phyloP scores from a whole-genome alignment of 352 stramenopile species.

The Globisporangium cederbergense region DNA sequence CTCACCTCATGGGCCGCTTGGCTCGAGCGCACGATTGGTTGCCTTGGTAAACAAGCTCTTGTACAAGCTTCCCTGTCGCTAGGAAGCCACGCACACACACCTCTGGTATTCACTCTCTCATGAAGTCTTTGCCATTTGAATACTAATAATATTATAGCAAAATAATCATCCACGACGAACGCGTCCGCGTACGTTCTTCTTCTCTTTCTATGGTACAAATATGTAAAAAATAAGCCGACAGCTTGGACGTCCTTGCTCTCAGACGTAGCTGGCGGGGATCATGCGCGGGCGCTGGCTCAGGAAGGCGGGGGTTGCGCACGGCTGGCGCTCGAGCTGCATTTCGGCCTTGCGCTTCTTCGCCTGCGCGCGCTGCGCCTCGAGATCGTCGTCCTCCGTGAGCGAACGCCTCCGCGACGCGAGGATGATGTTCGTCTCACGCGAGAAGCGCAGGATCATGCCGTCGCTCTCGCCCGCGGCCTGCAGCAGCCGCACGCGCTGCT shows the following conservation, averaged over 20 bases:
- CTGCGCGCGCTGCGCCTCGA: constrained; percentile 20
- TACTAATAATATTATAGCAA: constrained; percentile 14
- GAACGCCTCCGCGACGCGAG: constrained; percentile 49
- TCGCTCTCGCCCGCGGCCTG: constrained; percentile 48
- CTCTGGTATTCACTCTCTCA: not conserved
- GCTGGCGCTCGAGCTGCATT: constrained; percentile 17
- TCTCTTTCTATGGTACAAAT: constrained; percentile 3
- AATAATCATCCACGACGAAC: constrained; percentile 5
- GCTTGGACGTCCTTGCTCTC: constrained; percentile 11
- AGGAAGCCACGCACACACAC: not conserved
- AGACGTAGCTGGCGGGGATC: constrained; percentile 50
- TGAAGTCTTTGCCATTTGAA: constrained; percentile 5
- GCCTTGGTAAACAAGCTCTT: not conserved
- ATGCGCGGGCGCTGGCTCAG: constrained; percentile 29
- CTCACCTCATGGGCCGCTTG: too few species aligned
- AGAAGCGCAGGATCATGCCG: constrained; percentile 66
- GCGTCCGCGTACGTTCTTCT: not conserved
- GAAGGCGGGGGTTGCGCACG: constrained; percentile 26
- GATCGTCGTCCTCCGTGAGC: constrained; percentile 37
- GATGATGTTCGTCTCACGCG: constrained; percentile 62
- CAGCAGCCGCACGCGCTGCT: constrained; percentile 50
- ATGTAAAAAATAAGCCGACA: not conserved
- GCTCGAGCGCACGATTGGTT: not conserved
- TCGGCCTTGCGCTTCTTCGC: constrained; percentile 38
- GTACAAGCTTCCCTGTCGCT: not conserved